phyloP scores from a whole-genome alignment of 768 basidiomycete species.

The Mycena floridula region DNA sequence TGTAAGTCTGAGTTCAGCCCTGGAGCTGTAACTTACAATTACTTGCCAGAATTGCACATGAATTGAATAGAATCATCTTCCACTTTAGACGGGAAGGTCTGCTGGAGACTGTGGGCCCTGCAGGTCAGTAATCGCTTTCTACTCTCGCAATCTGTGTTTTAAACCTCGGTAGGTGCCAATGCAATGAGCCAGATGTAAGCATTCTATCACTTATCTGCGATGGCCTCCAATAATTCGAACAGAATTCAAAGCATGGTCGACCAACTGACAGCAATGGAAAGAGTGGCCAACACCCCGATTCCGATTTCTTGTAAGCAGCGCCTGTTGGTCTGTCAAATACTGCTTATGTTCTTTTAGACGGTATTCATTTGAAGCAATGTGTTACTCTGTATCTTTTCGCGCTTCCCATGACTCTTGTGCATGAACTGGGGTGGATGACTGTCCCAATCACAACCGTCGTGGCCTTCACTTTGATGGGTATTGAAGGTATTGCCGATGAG shows the following conservation, averaged over 20 bases:
- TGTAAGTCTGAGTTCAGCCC: conserved; percentile 36
- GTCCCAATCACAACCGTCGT: conserved; percentile 83
- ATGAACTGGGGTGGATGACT: conserved; percentile 77
- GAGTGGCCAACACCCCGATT: conserved; percentile 85
- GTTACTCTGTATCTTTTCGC: conserved; percentile 91
- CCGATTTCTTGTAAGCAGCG: conserved; percentile 58
- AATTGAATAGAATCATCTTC: conserved; percentile 65
- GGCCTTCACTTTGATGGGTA: conserved; percentile 89
- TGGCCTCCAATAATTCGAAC: conserved; percentile 3
- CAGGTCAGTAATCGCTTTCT: conserved; percentile 39
- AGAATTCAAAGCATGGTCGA: conserved; percentile 82
- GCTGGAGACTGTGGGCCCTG: conserved; percentile 86
- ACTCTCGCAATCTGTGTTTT: not conserved
- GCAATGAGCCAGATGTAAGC: conserved; percentile 64
- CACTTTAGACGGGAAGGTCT: conserved; percentile 74
- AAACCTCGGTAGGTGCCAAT: conserved; percentile 51
- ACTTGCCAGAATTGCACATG: conserved; percentile 66
- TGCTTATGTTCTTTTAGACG: conserved; percentile 38
- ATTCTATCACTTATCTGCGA: not conserved
- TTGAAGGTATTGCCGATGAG: conserved; percentile 93
- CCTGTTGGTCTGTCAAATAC: conserved; percentile 1
- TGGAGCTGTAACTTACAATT: not conserved
- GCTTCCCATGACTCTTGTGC: conserved; percentile 80
- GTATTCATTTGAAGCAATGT: conserved; percentile 92
- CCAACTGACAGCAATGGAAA: conserved; percentile 81